Percentiles rank a stretch among this genome's conserved stretches.
Conservation (phyloP, 2,329 filamentous ascomycete species). For the Fusarium algeriense region DNA sequence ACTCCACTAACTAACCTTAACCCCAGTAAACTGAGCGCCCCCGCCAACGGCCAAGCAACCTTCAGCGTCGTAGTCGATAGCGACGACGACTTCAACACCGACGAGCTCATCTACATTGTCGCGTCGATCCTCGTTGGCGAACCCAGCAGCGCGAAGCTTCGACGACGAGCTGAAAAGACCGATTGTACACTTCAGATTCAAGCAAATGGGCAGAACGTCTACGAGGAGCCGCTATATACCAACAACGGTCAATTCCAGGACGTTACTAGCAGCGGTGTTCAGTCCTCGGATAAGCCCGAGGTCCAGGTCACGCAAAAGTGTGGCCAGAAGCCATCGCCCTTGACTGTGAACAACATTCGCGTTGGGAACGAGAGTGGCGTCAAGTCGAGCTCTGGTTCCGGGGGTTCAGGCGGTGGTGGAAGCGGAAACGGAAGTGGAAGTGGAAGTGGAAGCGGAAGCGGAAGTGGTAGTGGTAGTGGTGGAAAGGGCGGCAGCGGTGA, state of each 20-base stretch:
- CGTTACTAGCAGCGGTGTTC: slow-evolving; percentile 26
- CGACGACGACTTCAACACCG: slow-evolving; percentile 13
- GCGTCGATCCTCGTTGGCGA: slow-evolving; percentile 34
- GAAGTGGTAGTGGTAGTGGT: neutral
- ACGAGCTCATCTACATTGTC: slow-evolving; percentile 30
- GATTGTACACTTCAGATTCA: slow-evolving; percentile 30
- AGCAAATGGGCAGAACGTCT: slow-evolving; percentile 27
- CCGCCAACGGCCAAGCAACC: slow-evolving; percentile 27
- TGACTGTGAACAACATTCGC: slow-evolving; percentile 29
- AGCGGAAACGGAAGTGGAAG: neutral
- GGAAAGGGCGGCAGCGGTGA: slow-evolving; percentile 8
- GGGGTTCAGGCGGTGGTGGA: slow-evolving; percentile 16
- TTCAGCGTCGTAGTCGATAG: slow-evolving; percentile 24
- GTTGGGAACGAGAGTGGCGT: slow-evolving; percentile 26
- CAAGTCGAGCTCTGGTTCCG: slow-evolving; percentile 26
- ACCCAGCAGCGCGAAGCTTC: slow-evolving; percentile 27
- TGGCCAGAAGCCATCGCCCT: slow-evolving; percentile 21
- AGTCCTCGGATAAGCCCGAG: slow-evolving; percentile 26
- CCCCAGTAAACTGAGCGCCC: slow-evolving; percentile 25
- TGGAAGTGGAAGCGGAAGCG: neutral
- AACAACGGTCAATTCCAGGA: slow-evolving; percentile 35
- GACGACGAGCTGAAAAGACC: slow-evolving; percentile 22
- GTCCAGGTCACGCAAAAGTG: slow-evolving; percentile 34
- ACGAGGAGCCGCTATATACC: slow-evolving; percentile 25
- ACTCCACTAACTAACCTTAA: neutral